Evolutionary conservation across 2,329 filamentous ascomycete genomes (phyloP).

Genomic region (Talaromyces albobiverticillius): DNA sequence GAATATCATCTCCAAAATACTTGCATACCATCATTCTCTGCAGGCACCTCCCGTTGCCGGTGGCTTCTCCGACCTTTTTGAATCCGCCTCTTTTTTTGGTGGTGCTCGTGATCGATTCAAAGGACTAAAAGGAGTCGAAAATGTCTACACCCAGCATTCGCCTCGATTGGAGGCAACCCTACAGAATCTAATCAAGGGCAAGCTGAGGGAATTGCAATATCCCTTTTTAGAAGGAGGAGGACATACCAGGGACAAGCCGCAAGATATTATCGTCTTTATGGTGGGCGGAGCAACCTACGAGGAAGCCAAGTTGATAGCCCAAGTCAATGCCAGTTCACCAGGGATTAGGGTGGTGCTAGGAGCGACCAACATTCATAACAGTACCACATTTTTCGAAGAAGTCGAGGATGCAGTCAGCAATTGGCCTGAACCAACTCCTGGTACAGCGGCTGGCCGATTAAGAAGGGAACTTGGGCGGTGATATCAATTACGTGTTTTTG

Average conservation of each 20-base stretch:
- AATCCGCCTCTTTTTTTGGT: constrained; percentile 85
- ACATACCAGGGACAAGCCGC: constrained; percentile 87
- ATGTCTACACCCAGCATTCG: constrained; percentile 97
- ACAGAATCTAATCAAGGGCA: constrained; percentile 90
- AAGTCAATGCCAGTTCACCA: constrained; percentile 85
- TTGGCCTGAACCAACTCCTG: constrained; percentile 71
- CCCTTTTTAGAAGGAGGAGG: constrained; percentile 89
- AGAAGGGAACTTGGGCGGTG: constrained; percentile 59
- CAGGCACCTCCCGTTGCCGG: constrained; percentile 72
- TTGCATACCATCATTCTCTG: constrained; percentile 82
- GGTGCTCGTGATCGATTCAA: constrained; percentile 85
- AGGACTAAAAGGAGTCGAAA: constrained; percentile 94
- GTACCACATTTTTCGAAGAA: constrained; percentile 82
- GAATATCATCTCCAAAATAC: constrained; percentile 74
- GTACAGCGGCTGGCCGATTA: constrained; percentile 61
- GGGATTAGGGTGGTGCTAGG: constrained; percentile 87
- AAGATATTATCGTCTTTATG: constrained; percentile 94
- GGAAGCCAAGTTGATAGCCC: constrained; percentile 93
- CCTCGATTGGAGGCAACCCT: constrained; percentile 82
- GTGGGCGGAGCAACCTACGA: constrained; percentile 93
- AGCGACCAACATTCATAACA: constrained; percentile 85
- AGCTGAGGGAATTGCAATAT: constrained; percentile 80
- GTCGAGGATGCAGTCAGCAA: constrained; percentile 81
- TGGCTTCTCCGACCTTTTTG: constrained; percentile 87
- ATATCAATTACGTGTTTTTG: constrained; percentile 11